A percentile compares a stretch with the other conserved stretches of the same genome.
Conservation (phyloP, 2,329 filamentous ascomycete genomes). For the Hypoxylon sp. region DNA sequence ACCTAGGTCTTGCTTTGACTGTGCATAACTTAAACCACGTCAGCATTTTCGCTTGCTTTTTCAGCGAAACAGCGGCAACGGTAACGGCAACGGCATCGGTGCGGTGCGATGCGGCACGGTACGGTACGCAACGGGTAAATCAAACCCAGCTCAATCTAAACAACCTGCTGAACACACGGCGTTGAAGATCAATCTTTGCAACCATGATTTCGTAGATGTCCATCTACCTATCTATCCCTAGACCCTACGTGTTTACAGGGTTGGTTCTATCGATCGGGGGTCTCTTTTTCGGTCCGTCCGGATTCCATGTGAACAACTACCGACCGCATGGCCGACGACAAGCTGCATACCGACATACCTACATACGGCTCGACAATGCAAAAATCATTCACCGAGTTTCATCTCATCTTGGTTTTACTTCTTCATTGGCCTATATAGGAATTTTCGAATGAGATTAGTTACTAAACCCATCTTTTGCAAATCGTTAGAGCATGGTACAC, state of each 20-base stretch:
- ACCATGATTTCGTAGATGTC: conserved; percentile 36
- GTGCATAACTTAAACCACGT: too few species aligned
- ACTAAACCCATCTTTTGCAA: conserved; percentile 9
- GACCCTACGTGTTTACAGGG: conserved; percentile 34
- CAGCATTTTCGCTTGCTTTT: conserved; percentile 23
- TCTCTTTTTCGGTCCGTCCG: conserved; percentile 19
- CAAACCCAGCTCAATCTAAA: conserved; percentile 19
- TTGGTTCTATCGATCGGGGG: conserved; percentile 42
- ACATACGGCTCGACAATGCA: conserved; percentile 8
- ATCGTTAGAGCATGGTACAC: conserved; percentile 9
- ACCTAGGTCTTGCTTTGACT: too few species aligned
- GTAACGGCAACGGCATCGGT: conserved; percentile 2
- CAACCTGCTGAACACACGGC: conserved; percentile 31
- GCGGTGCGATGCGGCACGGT: too few species aligned
- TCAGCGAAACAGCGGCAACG: conserved; percentile 38
- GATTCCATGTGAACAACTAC: conserved; percentile 17
- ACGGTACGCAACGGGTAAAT: conserved; percentile 36
- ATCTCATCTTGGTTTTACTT: conserved; percentile 9
- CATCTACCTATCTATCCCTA: too few species aligned
- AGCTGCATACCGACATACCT: too few species aligned
- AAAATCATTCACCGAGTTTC: conserved; percentile 13
- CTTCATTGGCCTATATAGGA: conserved; percentile 1
- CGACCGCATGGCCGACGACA: conserved; percentile 16
- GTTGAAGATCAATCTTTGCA: conserved; percentile 42
- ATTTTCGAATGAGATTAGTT: too few species aligned